phyloP scores from a whole-genome alignment of 2,329 filamentous ascomycete species.

The Mycogone perniciosa region DNA sequence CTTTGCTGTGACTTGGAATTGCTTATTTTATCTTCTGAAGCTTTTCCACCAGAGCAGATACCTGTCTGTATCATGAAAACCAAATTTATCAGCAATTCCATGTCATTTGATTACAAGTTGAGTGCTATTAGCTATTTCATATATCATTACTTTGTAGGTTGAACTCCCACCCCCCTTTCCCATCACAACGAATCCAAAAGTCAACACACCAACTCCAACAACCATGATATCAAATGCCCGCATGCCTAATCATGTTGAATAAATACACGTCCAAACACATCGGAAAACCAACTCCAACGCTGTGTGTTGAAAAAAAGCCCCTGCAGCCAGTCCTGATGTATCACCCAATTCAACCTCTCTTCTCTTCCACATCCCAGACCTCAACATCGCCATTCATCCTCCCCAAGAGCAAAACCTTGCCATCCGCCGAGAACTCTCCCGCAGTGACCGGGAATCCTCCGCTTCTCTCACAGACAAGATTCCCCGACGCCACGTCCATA shows the following conservation, averaged over 20 bases:
- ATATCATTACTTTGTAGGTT: too few relatives aligned
- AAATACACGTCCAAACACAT: neutral
- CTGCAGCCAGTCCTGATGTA: neutral
- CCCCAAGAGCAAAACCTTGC: constrained; percentile 26
- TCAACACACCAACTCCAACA: neutral
- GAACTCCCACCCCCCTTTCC: neutral
- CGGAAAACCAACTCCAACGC: neutral
- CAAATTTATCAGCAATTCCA: too few relatives aligned
- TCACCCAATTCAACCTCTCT: neutral
- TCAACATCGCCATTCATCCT: constrained; percentile 30
- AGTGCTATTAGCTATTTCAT: too few relatives aligned
- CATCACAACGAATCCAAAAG: neutral
- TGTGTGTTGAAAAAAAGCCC: neutral
- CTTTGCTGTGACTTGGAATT: too few relatives aligned
- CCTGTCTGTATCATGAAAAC: too few relatives aligned
- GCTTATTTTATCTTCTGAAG: too few relatives aligned
- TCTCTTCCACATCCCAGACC: constrained; percentile 25
- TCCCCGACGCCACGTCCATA: constrained; percentile 31
- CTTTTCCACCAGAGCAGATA: too few relatives aligned
- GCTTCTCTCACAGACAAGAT: constrained; percentile 23
- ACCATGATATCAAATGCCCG: neutral
- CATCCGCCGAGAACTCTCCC: constrained; percentile 30
- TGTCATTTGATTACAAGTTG: too few relatives aligned
- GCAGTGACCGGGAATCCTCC: constrained; percentile 27
- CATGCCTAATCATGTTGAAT: constrained; percentile 1